phyloP scores from a whole-genome alignment of 768 basidiomycete genomes.

The Leucogyrophana mollusca region DNA sequence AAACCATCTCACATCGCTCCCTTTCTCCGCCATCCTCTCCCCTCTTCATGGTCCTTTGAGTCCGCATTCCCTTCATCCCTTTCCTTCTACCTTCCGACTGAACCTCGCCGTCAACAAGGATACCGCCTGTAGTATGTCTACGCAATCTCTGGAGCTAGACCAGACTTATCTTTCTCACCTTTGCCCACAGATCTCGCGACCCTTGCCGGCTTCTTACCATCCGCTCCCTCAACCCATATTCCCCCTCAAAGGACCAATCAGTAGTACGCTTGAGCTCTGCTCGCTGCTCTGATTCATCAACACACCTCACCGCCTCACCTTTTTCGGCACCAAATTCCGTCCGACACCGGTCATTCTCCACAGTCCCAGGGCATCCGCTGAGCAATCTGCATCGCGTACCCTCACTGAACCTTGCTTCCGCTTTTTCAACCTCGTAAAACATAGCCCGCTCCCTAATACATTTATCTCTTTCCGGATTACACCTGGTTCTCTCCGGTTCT shows the following conservation, averaged over 20 bases:
- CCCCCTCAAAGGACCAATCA: constrained; percentile 37
- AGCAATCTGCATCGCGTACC: constrained; percentile 42
- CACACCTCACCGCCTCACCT: constrained; percentile 21
- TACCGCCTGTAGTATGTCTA: constrained; percentile 46
- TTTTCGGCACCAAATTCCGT: constrained; percentile 5
- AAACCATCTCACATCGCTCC: constrained; percentile 18
- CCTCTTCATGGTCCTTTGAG: constrained; percentile 37
- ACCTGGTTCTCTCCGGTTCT: not conserved
- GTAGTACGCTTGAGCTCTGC: constrained; percentile 69
- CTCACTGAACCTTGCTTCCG: constrained; percentile 16
- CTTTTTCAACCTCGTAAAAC: constrained; percentile 21
- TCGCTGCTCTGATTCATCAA: constrained; percentile 45
- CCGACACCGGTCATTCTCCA: constrained; percentile 14
- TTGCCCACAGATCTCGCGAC: constrained; percentile 76
- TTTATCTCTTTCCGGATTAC: constrained; percentile 15
- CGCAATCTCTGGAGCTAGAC: not conserved
- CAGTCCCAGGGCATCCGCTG: constrained; percentile 40
- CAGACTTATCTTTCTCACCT: constrained; percentile 7
- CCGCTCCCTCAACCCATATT: constrained; percentile 40
- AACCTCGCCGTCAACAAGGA: constrained; percentile 51
- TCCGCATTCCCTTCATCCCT: constrained; percentile 20
- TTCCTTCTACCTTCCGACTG: constrained; percentile 33
- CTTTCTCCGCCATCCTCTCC: constrained; percentile 19
- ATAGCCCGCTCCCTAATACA: constrained; percentile 14
- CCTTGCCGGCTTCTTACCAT: constrained; percentile 79